A percentile compares a stretch with the other conserved stretches of the same genome.
Conservation (phyloP, 768 basidiomycete species). For the Tricholoma sp. region DNA sequence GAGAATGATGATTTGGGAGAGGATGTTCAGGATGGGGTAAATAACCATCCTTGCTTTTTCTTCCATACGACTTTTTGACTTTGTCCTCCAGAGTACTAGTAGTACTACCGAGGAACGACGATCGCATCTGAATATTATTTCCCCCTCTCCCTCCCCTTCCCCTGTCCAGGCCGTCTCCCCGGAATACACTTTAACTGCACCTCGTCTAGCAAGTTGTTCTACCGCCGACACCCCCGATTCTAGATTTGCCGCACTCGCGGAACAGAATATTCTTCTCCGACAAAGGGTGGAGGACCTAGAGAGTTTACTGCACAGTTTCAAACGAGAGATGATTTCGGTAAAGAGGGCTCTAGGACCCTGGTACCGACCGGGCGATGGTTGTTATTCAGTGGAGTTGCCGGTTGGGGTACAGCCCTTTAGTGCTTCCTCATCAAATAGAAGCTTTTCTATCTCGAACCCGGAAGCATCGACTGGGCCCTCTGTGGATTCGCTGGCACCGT, state of each 20-base stretch:
- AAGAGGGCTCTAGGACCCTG: constrained; percentile 57
- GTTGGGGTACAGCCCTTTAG: constrained; percentile 15
- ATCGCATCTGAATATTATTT: neutral
- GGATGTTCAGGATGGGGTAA: neutral
- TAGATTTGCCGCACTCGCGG: constrained; percentile 38
- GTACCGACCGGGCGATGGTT: constrained; percentile 17
- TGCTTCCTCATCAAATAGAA: constrained; percentile 21
- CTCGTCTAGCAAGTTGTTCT: neutral
- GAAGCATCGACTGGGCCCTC: neutral
- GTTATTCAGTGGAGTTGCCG: constrained; percentile 20
- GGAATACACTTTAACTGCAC: neutral
- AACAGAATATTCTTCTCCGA: constrained; percentile 64
- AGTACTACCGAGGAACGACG: neutral
- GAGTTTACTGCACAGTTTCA: constrained; percentile 42
- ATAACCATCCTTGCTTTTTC: neutral
- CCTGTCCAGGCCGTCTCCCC: neutral
- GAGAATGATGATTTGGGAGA: neutral
- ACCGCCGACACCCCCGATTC: neutral
- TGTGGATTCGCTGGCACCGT: constrained; percentile 22
- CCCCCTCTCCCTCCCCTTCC: neutral
- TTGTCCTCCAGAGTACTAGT: neutral
- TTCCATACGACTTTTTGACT: neutral
- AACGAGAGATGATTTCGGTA: constrained; percentile 51
- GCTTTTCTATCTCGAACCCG: neutral
- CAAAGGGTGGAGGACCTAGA: constrained; percentile 57